Conservation (phyloP, 2,329 filamentous ascomycete genomes). For the Trichophyton equinum region DNA sequence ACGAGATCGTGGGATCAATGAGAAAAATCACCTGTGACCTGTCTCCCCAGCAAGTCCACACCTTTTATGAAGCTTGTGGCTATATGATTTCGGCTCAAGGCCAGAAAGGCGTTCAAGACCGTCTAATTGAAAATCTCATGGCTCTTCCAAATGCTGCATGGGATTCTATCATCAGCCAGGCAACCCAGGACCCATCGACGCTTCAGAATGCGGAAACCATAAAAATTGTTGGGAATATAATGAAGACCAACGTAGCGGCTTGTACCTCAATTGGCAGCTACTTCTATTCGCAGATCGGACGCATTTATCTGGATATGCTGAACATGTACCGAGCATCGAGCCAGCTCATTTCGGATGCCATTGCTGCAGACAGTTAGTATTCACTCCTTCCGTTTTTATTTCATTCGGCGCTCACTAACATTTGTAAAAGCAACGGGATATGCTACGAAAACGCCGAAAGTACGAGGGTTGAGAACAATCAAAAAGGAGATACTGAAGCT, state of each 20-base stretch:
- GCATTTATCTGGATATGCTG: conserved; percentile 96
- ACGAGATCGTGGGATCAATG: conserved; percentile 94
- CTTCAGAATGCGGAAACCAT: conserved; percentile 90
- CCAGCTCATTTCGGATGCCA: conserved; percentile 84
- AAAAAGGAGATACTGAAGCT: conserved; percentile 99
- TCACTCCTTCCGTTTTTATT: not conserved
- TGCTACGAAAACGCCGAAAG: conserved; percentile 93
- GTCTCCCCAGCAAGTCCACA: conserved; percentile 93
- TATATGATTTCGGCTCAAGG: conserved; percentile 99
- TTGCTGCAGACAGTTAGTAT: conserved; percentile 60
- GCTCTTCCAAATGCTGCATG: conserved; percentile 83
- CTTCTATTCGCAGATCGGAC: conserved; percentile 95
- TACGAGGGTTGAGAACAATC: conserved; percentile 87
- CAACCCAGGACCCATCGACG: conserved; percentile 71
- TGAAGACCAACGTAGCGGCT: conserved; percentile 99
- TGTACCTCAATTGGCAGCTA: conserved; percentile 93
- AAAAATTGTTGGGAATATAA: conserved; percentile 98
- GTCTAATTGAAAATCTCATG: conserved; percentile 86
- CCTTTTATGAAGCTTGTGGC: conserved; percentile 96
- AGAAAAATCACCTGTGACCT: conserved; percentile 91
- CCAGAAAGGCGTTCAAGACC: conserved; percentile 85
- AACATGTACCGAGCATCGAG: conserved; percentile 99
- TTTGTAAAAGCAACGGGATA: conserved; percentile 53
- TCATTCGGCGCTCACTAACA: not conserved
- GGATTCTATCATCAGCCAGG: conserved; percentile 85